Base-by-base conservation (phyloP, 2,329 filamentous ascomycete genomes). In the Phaeomoniella chlamydospora region DNA sequence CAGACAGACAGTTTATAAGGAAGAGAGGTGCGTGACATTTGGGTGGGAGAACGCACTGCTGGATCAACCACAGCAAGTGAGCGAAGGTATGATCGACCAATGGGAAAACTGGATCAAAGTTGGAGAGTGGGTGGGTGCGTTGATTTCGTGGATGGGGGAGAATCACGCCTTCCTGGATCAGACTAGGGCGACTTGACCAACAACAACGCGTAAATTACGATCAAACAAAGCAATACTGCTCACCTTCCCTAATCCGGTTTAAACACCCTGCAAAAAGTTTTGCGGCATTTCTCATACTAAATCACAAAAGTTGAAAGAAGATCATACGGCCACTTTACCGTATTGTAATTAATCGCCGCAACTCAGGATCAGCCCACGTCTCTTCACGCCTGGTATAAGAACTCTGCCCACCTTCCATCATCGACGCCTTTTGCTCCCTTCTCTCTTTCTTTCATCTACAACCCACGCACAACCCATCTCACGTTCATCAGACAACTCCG, bases 11-110 rank as follows among this genome's bases (percentile, higher is more conserved):
- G 51, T 61, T 62, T 63, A 64, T 63, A 58, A 26, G 49, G 48
- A 56, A 52, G 51, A 51, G 51, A 43, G 45, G 46, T 49, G 55
- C 52, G 55, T 61, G 57, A 61, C 58, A 59, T 58, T 56, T 48
- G 52, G 49, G 22, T 46, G 41, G 48, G 45, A 49, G 49, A 54
- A 54, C 49, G 45, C 51, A 49, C 45, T 45, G 54, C 54, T 48
- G 62, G 60, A 65, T 65, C 62, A 65, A 57, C 53, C 55, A 54
- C 55, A 53, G 56, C 57, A 56, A 59, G 48, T 39, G 40, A 43
- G 49, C 50, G 46, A 26, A 26, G 44, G 6, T 32, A 16, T 32
- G 31, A 16, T 36, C 14, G 49, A 39, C 59, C 59, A 63, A 63
- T 62, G 53, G 59, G 18, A 43, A 38, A 29, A 12, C 34, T 38